Base-by-base conservation (phyloP, 2,329 filamentous ascomycete genomes). In the Penicillium verrucosum region DNA sequence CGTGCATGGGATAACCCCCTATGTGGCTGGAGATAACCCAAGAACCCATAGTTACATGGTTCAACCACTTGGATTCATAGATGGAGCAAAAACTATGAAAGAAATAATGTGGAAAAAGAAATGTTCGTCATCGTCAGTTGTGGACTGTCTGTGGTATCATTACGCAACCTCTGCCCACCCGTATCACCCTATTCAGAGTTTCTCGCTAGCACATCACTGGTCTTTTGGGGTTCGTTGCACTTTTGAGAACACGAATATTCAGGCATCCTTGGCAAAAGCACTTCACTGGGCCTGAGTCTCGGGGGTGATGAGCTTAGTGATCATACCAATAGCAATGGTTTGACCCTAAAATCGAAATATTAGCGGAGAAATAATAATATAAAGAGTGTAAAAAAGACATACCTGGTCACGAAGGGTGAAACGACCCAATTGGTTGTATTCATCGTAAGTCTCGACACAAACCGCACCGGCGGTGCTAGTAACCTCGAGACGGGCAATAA, bases 281-380 rank as follows among this genome's bases (percentile, higher is more conserved):
- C 48, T 55, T 50, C 36, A 58, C 51, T 44, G 30, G 27, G 36
- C 57, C 29, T 66, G 63, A 25, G 60, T 54, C 32, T 71, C 68
- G 21, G 63, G 25, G 30, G 51, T 51, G 65, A 89, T 85, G 59
- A 99, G 84, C 83, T 92, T 97, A 58, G 91, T 97, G 75, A 99
- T 95, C 85, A 99, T 99, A 71, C 94, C 94, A 79, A 99, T 99
- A 55, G 94, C 94, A 80, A 99, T 97, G 0, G 94, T 99, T 89
- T 97, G 93, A 68, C 94, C 94, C 87, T 97, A 50, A 1, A 36
- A 62, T 25, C 54, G 23, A 34, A 67, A 21, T 50, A 72, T 58
- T 54, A 54, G 57, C 27, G 14, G 23, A 66, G 25, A 58, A 57
- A 62, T 48, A 29, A 46, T 40, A 49, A 25, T 21, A 14, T 64